Evolutionary conservation across 2,329 filamentous ascomycete genomes (phyloP).

Genomic region (Parastagonospora avenae): DNA sequence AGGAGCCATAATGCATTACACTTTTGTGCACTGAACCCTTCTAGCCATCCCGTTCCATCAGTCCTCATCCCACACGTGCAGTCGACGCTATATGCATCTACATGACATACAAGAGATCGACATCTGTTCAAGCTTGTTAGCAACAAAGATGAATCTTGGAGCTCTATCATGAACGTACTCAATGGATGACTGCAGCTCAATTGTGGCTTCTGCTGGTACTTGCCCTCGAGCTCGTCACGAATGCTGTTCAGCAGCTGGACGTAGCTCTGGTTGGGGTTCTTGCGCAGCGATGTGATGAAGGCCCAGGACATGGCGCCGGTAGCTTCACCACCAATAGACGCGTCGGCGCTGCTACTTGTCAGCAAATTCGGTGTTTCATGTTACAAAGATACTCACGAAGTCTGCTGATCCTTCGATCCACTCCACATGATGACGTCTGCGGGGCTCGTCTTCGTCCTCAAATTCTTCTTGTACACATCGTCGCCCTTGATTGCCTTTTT

Average conservation of each 20-base stretch:
- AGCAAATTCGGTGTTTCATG: not conserved
- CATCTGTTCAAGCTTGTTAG: constrained; percentile 36
- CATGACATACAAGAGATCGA: constrained; percentile 54
- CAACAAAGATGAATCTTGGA: not conserved
- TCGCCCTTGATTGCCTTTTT: constrained; percentile 86
- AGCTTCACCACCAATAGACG: constrained; percentile 83
- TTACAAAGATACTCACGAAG: constrained; percentile 67
- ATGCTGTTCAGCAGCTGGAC: constrained; percentile 95
- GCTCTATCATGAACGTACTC: constrained; percentile 61
- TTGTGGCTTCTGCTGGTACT: constrained; percentile 95
- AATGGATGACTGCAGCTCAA: constrained; percentile 94
- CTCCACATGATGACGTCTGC: constrained; percentile 99
- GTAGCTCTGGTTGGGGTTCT: constrained; percentile 95
- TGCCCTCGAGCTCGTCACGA: constrained; percentile 81
- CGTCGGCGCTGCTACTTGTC: constrained; percentile 72
- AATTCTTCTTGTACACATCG: constrained; percentile 76
- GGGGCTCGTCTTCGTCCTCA: constrained; percentile 88
- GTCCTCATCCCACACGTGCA: not conserved
- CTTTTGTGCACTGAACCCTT: constrained; percentile 1
- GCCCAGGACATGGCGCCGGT: constrained; percentile 99
- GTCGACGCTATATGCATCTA: constrained; percentile 22
- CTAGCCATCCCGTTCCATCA: constrained; percentile 3
- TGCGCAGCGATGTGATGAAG: constrained; percentile 88
- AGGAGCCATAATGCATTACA: constrained; percentile 6
- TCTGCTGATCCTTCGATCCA: constrained; percentile 94